Conservation (phyloP, 1,284 basidiomycete species). For the Ganoderma sinense region DNA sequence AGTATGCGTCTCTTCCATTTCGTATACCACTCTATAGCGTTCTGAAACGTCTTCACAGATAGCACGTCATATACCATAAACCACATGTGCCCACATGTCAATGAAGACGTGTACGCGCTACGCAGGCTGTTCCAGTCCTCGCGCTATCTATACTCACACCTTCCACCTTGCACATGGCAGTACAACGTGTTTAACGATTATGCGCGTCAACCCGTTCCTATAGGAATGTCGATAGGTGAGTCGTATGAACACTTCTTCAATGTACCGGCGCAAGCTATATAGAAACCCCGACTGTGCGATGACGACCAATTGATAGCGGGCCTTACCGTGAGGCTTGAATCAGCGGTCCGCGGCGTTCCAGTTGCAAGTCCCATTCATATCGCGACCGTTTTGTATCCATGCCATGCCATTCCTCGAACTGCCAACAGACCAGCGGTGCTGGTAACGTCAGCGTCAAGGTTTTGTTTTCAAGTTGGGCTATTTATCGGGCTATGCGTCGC, state of each 20-base stretch:
- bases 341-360: background rate
- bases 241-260: too few species aligned
- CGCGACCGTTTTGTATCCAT: background rate
- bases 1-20: background rate
- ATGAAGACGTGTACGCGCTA: background rate
- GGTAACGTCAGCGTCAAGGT: background rate
- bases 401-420: background rate
- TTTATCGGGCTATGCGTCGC: background rate
- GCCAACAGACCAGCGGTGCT: background rate
- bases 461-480: background rate
- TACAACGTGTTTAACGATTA: background rate
- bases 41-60: background rate
- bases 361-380: background rate
- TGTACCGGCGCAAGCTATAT: too few species aligned
- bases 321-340: background rate
- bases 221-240: too few species aligned
- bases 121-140: background rate
- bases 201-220: too few species aligned
- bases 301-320: too few species aligned
- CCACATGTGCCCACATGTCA: background rate
- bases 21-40: background rate
- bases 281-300: too few species aligned
- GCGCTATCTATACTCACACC: background rate
- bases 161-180: background rate
- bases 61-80: background rate